A percentile compares a stretch with the other conserved stretches of the same genome.
phyloP scores from a whole-genome alignment of 2,329 filamentous ascomycete species.

The Botrytis deweyae region DNA sequence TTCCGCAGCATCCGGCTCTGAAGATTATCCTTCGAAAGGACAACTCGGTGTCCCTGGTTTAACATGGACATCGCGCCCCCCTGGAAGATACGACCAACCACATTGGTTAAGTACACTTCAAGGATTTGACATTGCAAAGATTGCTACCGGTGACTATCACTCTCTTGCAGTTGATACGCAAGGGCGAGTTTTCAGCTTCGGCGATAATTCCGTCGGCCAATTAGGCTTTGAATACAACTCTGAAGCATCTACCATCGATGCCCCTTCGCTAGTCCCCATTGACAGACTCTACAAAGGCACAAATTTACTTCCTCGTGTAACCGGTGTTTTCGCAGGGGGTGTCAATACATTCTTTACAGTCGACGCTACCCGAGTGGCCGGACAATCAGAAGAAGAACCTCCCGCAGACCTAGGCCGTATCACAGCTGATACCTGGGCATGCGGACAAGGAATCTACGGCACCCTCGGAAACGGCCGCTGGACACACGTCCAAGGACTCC shows the following conservation, averaged over 20 bases:
- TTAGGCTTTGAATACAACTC: constrained; percentile 74
- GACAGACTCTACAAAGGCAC: constrained; percentile 70
- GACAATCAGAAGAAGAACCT: constrained; percentile 44
- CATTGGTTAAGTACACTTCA: constrained; percentile 74
- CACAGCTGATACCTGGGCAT: constrained; percentile 79
- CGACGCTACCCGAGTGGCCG: constrained; percentile 65
- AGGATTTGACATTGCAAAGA: constrained; percentile 67
- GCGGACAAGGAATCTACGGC: constrained; percentile 82
- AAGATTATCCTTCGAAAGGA: constrained; percentile 75
- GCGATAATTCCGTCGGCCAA: constrained; percentile 89
- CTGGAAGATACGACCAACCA: constrained; percentile 75
- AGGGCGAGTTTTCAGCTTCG: constrained; percentile 81
- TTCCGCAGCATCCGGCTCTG: constrained; percentile 77
- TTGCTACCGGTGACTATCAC: constrained; percentile 85
- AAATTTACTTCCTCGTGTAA: constrained; percentile 64
- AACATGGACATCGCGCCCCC: constrained; percentile 73
- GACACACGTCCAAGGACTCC: constrained; percentile 79
- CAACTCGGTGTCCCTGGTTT: constrained; percentile 86
- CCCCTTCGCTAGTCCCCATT: constrained; percentile 68
- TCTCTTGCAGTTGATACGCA: constrained; percentile 74
- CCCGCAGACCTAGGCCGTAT: constrained; percentile 50
- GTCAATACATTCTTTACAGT: constrained; percentile 84
- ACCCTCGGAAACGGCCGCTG: constrained; percentile 81
- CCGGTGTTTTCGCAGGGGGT: constrained; percentile 80
- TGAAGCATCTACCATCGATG: constrained; percentile 62